Percentiles rank a stretch among this genome's conserved stretches.
These are phyloP conservation scores for Boehmeria nivea DNA, from an alignment of 306 rosid genomes.

Conservation along the genomic window DNA sequence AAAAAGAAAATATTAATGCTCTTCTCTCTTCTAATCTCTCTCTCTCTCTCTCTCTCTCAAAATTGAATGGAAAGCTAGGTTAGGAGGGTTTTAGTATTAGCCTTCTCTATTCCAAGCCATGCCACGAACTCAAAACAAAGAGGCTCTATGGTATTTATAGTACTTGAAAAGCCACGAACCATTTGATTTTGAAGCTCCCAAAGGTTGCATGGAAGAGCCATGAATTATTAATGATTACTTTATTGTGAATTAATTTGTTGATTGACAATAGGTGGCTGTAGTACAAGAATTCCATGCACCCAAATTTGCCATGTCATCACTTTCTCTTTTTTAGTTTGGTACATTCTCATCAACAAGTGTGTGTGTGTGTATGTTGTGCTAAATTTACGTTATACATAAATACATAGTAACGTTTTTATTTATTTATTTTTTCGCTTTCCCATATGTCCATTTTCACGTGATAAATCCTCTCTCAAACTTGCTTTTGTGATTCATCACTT, in stretches of 20 bases:
- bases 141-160: constrained; percentile 41
- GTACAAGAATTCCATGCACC: constrained; percentile 30
- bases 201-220: constrained; percentile 19
- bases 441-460: constrained; percentile 17
- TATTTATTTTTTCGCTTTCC: neutral
- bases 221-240: neutral
- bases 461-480: neutral
- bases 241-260: neutral
- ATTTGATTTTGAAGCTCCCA: neutral
- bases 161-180: neutral
- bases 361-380: constrained; percentile 21
- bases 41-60: constrained; percentile 4
- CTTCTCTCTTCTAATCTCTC: neutral
- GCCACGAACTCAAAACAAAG: constrained; percentile 27
- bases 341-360: neutral
- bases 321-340: neutral
- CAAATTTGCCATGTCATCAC: constrained; percentile 16
- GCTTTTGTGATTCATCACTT: neutral
- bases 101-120: constrained; percentile 22
- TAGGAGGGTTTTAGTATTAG: constrained; percentile 8
- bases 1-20: neutral
- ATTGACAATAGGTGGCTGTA: constrained; percentile 24
- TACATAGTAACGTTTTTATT: neutral
- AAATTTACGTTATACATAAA: constrained; percentile 4
- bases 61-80: constrained; percentile 17